phyloP scores from a whole-genome alignment of 495 filamentous ascomycete species.

The Penicillium manginii region DNA sequence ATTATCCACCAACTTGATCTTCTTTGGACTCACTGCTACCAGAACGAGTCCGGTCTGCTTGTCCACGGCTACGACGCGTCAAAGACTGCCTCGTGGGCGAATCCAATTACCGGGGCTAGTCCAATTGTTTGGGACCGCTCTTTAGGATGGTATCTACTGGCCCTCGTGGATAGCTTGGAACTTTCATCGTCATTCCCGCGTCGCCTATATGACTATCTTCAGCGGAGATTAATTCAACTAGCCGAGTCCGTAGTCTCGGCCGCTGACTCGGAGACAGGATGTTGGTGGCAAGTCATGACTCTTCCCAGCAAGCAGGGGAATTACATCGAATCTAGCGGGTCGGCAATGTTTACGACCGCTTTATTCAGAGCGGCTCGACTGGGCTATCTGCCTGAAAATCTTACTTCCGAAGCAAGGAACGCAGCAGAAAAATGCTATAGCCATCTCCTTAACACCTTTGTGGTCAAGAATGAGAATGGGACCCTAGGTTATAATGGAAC shows the following conservation, averaged over 20 bases:
- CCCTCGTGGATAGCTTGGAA: conserved; percentile 58
- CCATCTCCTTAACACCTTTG: conserved; percentile 45
- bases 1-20: conserved; percentile 58
- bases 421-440: conserved; percentile 37
- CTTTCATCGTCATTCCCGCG: conserved; percentile 13
- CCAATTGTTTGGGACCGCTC: conserved; percentile 61
- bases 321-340: conserved; percentile 64
- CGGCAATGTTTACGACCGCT: conserved; percentile 63
- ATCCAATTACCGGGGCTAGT: conserved; percentile 55
- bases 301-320: conserved; percentile 51
- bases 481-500: conserved; percentile 57
- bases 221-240: conserved; percentile 42
- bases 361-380: conserved; percentile 55
- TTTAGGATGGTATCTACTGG: conserved; percentile 64
- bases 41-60: conserved; percentile 50
- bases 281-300: conserved; percentile 66
- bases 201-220: background rate
- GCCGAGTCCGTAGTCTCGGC: conserved; percentile 45
- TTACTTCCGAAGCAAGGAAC: conserved; percentile 1
- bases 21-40: conserved; percentile 53
- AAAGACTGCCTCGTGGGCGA: conserved; percentile 58
- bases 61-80: conserved; percentile 63
- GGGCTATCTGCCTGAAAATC: conserved; percentile 34
- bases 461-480: conserved; percentile 40
- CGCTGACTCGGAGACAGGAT: conserved; percentile 49